phyloP scores from a whole-genome alignment of 768 basidiomycete genomes.

The Phylloporus sp. region DNA sequence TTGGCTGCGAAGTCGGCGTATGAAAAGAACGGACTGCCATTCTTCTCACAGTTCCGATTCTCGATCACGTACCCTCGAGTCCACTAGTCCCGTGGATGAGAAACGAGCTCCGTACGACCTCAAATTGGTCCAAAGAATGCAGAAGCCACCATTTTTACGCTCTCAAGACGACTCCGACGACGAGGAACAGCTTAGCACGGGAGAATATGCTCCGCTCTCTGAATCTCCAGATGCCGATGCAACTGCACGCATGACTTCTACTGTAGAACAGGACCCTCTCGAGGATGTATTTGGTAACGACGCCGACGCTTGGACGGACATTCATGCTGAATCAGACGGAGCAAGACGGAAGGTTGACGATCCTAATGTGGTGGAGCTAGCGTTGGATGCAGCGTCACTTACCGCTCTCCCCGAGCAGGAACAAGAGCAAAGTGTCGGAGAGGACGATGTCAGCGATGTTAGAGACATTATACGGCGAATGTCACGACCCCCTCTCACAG shows the following conservation, averaged over 20 bases:
- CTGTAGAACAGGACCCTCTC: slow-evolving; percentile 44
- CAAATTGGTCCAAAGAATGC: slow-evolving; percentile 46
- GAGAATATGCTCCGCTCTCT: slow-evolving; percentile 28
- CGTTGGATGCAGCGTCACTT: slow-evolving; percentile 42
- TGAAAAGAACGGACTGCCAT: slow-evolving; percentile 49
- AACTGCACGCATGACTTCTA: slow-evolving; percentile 36
- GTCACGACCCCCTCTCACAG: slow-evolving; percentile 30
- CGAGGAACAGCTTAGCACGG: slow-evolving; percentile 27
- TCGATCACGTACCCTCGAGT: slow-evolving; percentile 19
- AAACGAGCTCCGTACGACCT: slow-evolving; percentile 44
- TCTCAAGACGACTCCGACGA: slow-evolving; percentile 19
- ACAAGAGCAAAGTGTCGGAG: slow-evolving; percentile 28
- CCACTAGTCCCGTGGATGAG: slow-evolving; percentile 21
- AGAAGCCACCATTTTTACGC: slow-evolving; percentile 34
- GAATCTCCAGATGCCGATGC: slow-evolving; percentile 27
- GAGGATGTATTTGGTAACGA: slow-evolving; percentile 64
- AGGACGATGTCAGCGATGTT: slow-evolving; percentile 30
- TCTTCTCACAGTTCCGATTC: slow-evolving; percentile 25
- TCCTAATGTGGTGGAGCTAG: slow-evolving; percentile 49
- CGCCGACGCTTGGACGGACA: slow-evolving; percentile 55
- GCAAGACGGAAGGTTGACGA: slow-evolving; percentile 21
- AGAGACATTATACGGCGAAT: slow-evolving; percentile 38
- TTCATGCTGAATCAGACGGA: slow-evolving; percentile 36
- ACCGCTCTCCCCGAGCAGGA: slow-evolving; percentile 24
- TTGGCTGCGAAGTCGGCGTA: slow-evolving; percentile 65